Conservation (phyloP, 768 basidiomycete genomes). For the Rubroboletus satanas region DNA sequence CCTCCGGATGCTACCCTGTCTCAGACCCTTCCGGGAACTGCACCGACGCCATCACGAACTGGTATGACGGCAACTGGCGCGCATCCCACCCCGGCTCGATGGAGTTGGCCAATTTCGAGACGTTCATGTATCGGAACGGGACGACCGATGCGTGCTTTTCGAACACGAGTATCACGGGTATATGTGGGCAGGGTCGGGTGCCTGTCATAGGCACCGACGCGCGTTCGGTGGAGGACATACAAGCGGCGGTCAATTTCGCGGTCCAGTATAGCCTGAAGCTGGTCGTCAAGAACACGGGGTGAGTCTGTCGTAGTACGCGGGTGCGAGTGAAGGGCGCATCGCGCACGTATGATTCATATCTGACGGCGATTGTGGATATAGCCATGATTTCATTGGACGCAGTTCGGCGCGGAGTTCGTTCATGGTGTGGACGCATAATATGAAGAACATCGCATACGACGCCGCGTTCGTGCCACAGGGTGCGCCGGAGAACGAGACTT, state of each 20-base stretch:
- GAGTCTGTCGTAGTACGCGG: background rate
- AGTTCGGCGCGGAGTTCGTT: constrained; percentile 37
- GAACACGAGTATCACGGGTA: constrained; percentile 27
- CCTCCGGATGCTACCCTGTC: constrained; percentile 40
- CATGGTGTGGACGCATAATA: constrained; percentile 40
- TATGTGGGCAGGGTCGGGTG: constrained; percentile 20
- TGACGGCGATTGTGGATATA: constrained; percentile 1
- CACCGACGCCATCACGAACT: too few species aligned
- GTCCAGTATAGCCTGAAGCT: constrained; percentile 12
- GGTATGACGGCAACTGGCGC: constrained; percentile 37
- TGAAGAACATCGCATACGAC: constrained; percentile 37
- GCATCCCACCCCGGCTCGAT: constrained; percentile 39
- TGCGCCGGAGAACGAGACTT: constrained; percentile 6
- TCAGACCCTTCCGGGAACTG: constrained; percentile 27
- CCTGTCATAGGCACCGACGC: constrained; percentile 18
- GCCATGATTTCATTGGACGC: constrained; percentile 39
- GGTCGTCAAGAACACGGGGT: constrained; percentile 26
- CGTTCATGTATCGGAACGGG: constrained; percentile 36
- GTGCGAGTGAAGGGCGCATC: background rate
- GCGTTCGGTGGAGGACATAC: constrained; percentile 14
- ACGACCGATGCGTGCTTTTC: constrained; percentile 39
- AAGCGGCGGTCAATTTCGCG: constrained; percentile 20
- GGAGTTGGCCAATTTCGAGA: constrained; percentile 34
- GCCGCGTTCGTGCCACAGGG: constrained; percentile 34
- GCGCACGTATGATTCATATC: background rate